These are phyloP conservation scores for Trichophyton rubrum DNA, from an alignment of 2,329 filamentous ascomycete genomes.

Conservation along the genomic window DNA sequence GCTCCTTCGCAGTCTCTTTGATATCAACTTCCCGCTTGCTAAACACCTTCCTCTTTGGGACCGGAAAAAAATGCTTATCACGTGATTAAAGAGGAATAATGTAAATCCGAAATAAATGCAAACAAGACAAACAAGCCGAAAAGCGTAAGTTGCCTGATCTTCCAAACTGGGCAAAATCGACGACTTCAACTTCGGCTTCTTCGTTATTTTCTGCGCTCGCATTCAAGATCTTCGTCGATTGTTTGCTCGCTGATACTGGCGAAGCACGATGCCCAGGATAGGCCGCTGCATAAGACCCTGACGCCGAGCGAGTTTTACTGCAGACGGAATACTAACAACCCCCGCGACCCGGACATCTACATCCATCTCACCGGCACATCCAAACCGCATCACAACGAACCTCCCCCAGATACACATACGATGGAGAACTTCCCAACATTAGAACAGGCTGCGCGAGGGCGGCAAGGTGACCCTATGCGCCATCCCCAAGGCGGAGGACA, in stretches of 20 bases:
- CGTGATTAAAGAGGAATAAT: not conserved
- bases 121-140: not conserved
- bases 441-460: not conserved
- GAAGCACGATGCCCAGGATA: not conserved
- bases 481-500: conserved; percentile 1
- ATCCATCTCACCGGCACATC: not conserved
- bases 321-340: not conserved
- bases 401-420: not conserved
- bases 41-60: no score
- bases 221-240: not conserved
- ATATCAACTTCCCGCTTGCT: no score
- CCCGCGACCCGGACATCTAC: not conserved
- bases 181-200: not conserved
- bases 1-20: no score
- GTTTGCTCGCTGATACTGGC: not conserved
- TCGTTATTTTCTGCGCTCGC: not conserved
- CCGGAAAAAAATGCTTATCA: not conserved
- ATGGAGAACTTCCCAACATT: conserved; percentile 3
- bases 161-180: not conserved
- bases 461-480: not conserved
- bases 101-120: not conserved
- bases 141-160: not conserved
- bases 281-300: not conserved
- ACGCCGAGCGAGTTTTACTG: not conserved
- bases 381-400: not conserved